Percentiles rank a stretch among this genome's conserved stretches.
phyloP scores from a whole-genome alignment of 163 green algal genomes.

The Volvox carteri region DNA sequence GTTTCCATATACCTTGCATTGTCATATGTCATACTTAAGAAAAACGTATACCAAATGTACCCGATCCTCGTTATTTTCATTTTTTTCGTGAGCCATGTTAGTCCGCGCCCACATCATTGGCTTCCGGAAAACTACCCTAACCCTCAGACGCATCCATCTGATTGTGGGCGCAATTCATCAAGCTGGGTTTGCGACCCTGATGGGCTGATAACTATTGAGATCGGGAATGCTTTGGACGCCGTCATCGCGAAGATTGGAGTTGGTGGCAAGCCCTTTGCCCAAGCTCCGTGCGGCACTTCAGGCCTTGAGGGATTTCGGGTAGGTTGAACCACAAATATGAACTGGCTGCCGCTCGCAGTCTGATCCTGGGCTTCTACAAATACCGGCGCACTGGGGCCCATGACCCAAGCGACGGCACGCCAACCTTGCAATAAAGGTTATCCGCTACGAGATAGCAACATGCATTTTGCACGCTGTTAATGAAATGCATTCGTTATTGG shows the following conservation, averaged over 20 bases:
- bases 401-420: slow-evolving; percentile 35
- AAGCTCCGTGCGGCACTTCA: slow-evolving; percentile 55
- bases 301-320: slow-evolving; percentile 71
- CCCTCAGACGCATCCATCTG: neutral
- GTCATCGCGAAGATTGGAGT: slow-evolving; percentile 70
- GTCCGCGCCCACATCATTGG: slow-evolving; percentile 25
- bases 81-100: no score
- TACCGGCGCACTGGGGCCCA: no score
- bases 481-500: neutral
- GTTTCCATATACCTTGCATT: no score
- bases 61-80: no score
- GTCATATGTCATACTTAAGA: no score
- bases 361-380: no score
- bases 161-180: neutral
- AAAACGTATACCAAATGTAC: no score
- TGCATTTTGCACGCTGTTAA: neutral
- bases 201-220: neutral
- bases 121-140: slow-evolving; percentile 10
- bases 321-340: neutral
- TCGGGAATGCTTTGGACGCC: slow-evolving; percentile 58
- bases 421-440: neutral
- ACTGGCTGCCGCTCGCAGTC: no score
- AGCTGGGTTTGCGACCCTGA: slow-evolving; percentile 31
- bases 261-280: slow-evolving; percentile 65
- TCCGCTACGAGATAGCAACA: neutral